Evolutionary conservation across 305 asterid genomes (phyloP), one percentile per base, ranked within the genome.

Genomic region (Fraxinus floribunda): DNA sequence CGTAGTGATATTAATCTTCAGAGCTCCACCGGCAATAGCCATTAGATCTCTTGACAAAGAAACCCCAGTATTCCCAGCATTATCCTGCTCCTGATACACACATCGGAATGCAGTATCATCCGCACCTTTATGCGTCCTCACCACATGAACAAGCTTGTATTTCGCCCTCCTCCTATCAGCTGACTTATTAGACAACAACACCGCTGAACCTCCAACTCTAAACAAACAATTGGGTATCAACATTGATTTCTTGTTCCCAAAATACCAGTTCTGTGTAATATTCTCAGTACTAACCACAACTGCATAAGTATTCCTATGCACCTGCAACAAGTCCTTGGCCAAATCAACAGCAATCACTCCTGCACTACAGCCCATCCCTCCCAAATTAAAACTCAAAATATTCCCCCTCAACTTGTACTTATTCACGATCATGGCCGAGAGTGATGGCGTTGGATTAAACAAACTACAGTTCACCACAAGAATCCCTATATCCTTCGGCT

Each of bases 281-380:
- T 93, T 94, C 83, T 94, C 97, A 0, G 91, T 94, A 78, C 97
- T 93, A 1, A 94, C 97, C 8, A 94, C 97, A 62, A 93, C 89
- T 0, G 97, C 98, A 84, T 89, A 93, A 0, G 97, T 93, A 72
- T 93, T 91, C 75, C 97, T 84, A 79, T 94, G 97, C 39, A 93
- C 92, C 76, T 86, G 95, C 78, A 94, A 81, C 92, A 94, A 79
- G 20, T 93, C 97, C 89, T 93, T 94, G 0, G 97, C 97, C 36
- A 94, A 86, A 87, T 93, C 97, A 9, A 93, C 82, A 0, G 97
- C 96, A 34, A 93, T 91, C 0, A 94, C 93, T 8, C 98, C 98
- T 29, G 97, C 98, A 80, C 98, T 94, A 80, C 95, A 94, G 6
- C 98, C 98, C 98, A 94, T 94, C 18, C 98, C 97, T 32, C 98